phyloP scores from a whole-genome alignment of 2,329 filamentous ascomycete species.

The Diaporthe destruens region DNA sequence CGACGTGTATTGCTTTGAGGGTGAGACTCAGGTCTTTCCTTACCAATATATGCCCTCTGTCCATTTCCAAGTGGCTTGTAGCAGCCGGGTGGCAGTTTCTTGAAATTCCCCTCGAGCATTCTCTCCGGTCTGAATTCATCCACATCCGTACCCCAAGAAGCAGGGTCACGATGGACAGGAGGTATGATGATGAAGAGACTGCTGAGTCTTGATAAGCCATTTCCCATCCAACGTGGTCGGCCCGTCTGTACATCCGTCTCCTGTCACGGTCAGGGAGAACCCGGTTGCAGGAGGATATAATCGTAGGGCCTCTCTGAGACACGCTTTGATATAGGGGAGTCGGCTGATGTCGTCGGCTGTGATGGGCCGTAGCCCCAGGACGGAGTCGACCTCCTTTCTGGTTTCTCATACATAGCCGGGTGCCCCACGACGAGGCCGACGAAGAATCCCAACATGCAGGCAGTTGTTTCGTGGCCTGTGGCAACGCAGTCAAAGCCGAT shows the following conservation, averaged over 20 bases:
- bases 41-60: neutral
- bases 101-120: constrained; percentile 41
- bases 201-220: neutral
- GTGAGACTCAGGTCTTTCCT: rapidly evolving
- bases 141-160: constrained; percentile 41
- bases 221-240: neutral
- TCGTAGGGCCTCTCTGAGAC: constrained; percentile 41
- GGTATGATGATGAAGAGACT: constrained; percentile 34
- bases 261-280: constrained; percentile 3
- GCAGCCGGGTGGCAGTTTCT: constrained; percentile 45
- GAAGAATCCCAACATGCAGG: constrained; percentile 41
- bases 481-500: neutral
- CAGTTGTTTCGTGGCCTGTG: constrained; percentile 43
- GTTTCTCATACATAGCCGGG: constrained; percentile 39
- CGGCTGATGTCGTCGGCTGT: constrained; percentile 39
- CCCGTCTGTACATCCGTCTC: neutral
- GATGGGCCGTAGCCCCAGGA: constrained; percentile 39
- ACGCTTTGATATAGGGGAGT: constrained; percentile 42
- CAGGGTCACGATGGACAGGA: constrained; percentile 41
- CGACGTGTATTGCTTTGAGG: rapidly evolving
- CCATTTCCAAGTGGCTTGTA: constrained; percentile 58
- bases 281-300: constrained; percentile 32
- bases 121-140: constrained; percentile 44
- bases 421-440: constrained; percentile 41
- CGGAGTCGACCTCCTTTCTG: constrained; percentile 43